A percentile compares a stretch with the other conserved stretches of the same genome.
These are phyloP conservation scores for Neonectria magnoliae DNA, from an alignment of 2,329 filamentous ascomycete genomes.

Conservation along the genomic window DNA sequence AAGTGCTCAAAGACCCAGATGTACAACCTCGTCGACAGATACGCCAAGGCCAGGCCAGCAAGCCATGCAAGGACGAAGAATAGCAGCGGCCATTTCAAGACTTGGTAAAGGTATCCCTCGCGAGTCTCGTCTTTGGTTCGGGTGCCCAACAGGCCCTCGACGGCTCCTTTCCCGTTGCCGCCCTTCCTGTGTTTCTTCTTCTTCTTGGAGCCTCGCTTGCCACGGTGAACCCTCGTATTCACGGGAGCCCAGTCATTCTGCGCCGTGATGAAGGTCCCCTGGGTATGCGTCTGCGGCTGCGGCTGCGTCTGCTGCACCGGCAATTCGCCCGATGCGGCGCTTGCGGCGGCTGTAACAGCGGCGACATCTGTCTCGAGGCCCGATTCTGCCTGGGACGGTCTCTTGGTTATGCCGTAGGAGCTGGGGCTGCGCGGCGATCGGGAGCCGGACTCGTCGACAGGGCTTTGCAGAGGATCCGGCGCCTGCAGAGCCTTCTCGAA, in stretches of 20 bases:
- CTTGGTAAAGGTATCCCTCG: conserved; percentile 88
- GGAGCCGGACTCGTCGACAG: conserved; percentile 61
- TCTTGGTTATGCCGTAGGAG: conserved; percentile 56
- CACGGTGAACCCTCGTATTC: conserved; percentile 70
- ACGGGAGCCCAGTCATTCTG: conserved; percentile 97
- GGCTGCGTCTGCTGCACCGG: conserved; percentile 37
- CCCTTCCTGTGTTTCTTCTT: conserved; percentile 43
- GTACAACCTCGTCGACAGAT: conserved; percentile 85
- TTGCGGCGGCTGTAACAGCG: conserved; percentile 51
- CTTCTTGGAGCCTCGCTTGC: conserved; percentile 51
- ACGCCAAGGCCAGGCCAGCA: conserved; percentile 73
- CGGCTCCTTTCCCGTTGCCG: conserved; percentile 50
- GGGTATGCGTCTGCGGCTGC: conserved; percentile 41
- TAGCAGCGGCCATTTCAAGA: conserved; percentile 93
- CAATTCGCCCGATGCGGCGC: conserved; percentile 52
- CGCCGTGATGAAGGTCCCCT: conserved; percentile 79
- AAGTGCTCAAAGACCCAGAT: conserved; percentile 93
- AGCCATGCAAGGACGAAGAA: conserved; percentile 85
- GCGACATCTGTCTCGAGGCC: conserved; percentile 47
- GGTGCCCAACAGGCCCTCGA: conserved; percentile 57
- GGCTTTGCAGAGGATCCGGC: conserved; percentile 76
- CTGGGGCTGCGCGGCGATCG: conserved; percentile 54
- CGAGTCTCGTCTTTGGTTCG: conserved; percentile 89
- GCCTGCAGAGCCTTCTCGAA: conserved; percentile 87
- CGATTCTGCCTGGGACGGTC: conserved; percentile 48